Evolutionary conservation across 805 yeast species (phyloP).

Genomic region (Wickerhamiella alocasiicola): DNA sequence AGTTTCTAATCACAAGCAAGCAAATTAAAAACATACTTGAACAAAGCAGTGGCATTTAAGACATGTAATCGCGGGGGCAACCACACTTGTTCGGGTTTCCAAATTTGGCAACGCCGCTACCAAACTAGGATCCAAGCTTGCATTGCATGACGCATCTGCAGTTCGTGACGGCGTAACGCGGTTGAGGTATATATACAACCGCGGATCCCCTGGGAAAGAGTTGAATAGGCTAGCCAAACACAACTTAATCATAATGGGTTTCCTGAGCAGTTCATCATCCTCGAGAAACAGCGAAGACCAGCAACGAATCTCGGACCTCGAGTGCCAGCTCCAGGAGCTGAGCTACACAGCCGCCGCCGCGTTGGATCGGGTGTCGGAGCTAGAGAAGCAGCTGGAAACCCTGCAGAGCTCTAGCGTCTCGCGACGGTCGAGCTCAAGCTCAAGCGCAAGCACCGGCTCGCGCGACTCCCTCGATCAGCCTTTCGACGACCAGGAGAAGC

Average conservation of each 20-base stretch:
- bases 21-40: too few species aligned
- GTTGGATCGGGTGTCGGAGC: conserved; percentile 20
- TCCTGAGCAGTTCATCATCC: conserved; percentile 1
- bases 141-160: too few species aligned
- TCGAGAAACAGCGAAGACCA: background rate
- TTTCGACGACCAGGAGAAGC: conserved; percentile 6
- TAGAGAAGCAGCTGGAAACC: conserved; percentile 18
- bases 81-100: too few species aligned
- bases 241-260: conserved; percentile 8
- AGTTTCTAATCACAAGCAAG: too few species aligned
- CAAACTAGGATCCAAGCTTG: too few species aligned
- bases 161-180: too few species aligned
- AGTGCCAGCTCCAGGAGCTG: conserved; percentile 19
- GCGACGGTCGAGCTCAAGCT: background rate
- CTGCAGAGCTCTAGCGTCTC: background rate
- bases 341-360: conserved; percentile 23
- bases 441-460: conserved; percentile 7
- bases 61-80: too few species aligned
- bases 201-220: too few species aligned
- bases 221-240: too few species aligned
- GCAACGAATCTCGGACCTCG: conserved; percentile 20
- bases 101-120: too few species aligned
- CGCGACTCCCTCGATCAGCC: conserved; percentile 1
- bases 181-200: too few species aligned
- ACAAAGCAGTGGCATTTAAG: too few species aligned